Base-by-base conservation (phyloP, 2,329 filamentous ascomycete genomes). In the Cercospora nicotianae region DNA sequence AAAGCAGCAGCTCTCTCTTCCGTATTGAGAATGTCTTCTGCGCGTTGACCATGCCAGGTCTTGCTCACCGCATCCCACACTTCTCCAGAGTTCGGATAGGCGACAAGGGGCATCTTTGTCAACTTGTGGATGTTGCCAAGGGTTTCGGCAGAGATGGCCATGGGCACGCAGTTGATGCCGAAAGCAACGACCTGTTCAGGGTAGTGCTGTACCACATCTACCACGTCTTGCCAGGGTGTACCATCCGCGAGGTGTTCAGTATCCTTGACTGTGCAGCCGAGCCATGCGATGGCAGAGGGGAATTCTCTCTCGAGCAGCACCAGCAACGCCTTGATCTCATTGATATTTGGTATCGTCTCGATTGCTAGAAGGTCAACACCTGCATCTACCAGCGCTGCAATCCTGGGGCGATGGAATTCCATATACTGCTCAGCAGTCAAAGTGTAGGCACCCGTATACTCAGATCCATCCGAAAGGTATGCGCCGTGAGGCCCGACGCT, bases 401-500 rank as follows among this genome's bases (percentile, higher is more conserved):
- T 80, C 12, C 83, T 73, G 2, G 77, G 77, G 6, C 80, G 79
- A 72, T 84, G 83, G 69, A 84, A 84, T 3, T 70, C 72, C 62
- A 80, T 78, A 72, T 82, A 74, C 6, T 77, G 76, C 0, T 75
- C 67, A 8, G 62, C 58, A 2, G 70, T 68, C 26, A 64, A 67
- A 9, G 69, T 67, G 69, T 84, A 84, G 64, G 79, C 79, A 23
- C 83, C 83, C 1, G 76, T 74, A 66, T 84, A 84, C 69, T 84
- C 83, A 12, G 77, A 79, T 5, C 83, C 83, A 65, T 84, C 77
- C 1, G 82, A 77, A 2, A 84, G 76, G 64, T 79, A 84, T 6
- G 83, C 82, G 12, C 82, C 83, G 65, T 83, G 84, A 1, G 83
- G 83, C 0, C 83, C 83, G 5, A 84, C 80, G 63, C 79, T 81